Evolutionary conservation across 768 basidiomycete genomes (phyloP).

Genomic region (Mrakia frigida): DNA sequence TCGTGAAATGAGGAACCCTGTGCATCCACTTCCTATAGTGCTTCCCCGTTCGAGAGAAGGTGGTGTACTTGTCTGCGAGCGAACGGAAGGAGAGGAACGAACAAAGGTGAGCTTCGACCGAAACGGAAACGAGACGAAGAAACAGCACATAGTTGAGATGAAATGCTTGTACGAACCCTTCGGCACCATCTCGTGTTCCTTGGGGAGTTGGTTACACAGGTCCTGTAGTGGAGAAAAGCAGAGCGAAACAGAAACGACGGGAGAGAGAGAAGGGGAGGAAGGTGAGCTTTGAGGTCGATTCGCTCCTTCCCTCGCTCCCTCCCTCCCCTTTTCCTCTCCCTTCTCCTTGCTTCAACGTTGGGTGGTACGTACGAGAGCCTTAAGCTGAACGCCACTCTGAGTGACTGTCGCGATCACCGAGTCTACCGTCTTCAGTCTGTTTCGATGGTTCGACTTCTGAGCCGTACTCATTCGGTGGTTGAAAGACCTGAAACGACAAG

Average conservation of each 20-base stretch:
- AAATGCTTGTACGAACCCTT: slow-evolving; percentile 43
- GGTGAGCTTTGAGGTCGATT: neutral
- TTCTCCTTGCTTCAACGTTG: neutral
- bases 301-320: no score
- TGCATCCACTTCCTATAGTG: slow-evolving; percentile 93
- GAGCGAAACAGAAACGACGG: no score
- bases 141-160: neutral
- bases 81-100: neutral
- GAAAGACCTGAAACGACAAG: slow-evolving; percentile 7
- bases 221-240: slow-evolving; percentile 50
- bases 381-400: slow-evolving; percentile 71
- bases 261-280: neutral
- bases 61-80: slow-evolving; percentile 79
- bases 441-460: slow-evolving; percentile 84
- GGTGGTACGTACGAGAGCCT: slow-evolving; percentile 59
- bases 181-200: slow-evolving; percentile 85
- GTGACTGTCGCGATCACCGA: slow-evolving; percentile 82
- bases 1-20: slow-evolving; percentile 95
- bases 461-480: slow-evolving; percentile 89
- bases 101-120: neutral
- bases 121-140: neutral
- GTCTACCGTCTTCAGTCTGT: slow-evolving; percentile 87
- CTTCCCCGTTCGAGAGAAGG: slow-evolving; percentile 62
- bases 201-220: slow-evolving; percentile 74
- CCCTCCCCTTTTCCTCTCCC: neutral